These are phyloP conservation scores for Fusarium phyllophilum DNA, from an alignment of 2,329 filamentous ascomycete genomes.

Conservation along the genomic window DNA sequence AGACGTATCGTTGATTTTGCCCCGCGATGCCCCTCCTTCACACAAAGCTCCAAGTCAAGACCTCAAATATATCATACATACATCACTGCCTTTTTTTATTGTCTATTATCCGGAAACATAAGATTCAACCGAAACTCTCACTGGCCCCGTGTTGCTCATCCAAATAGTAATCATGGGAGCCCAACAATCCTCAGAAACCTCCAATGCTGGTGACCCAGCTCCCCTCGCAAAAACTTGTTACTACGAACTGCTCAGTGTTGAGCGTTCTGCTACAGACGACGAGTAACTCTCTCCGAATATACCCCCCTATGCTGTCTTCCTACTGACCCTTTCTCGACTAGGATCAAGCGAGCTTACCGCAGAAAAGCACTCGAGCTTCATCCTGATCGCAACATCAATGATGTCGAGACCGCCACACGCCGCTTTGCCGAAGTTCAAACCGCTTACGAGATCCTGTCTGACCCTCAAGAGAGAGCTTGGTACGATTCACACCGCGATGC, in stretches of 20 bases:
- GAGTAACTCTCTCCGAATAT: slow-evolving; percentile 65
- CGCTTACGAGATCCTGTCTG: slow-evolving; percentile 95
- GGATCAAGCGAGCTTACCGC: slow-evolving; percentile 93
- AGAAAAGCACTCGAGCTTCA: slow-evolving; percentile 92
- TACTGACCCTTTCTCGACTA: slow-evolving; percentile 47
- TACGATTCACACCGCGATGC: slow-evolving; percentile 94
- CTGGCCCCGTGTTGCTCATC: background rate
- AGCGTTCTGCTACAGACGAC: slow-evolving; percentile 78
- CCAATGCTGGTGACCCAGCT: slow-evolving; percentile 48
- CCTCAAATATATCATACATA: background rate
- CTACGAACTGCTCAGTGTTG: slow-evolving; percentile 84
- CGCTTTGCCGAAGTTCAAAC: slow-evolving; percentile 92
- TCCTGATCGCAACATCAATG: slow-evolving; percentile 90
- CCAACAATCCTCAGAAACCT: slow-evolving; percentile 62
- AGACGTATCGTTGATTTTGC: slow-evolving; percentile 4
- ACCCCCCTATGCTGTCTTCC: background rate
- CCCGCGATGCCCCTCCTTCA: slow-evolving; percentile 36
- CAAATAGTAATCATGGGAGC: slow-evolving; percentile 58
- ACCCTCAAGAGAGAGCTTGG: slow-evolving; percentile 95
- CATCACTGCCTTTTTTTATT: background rate
- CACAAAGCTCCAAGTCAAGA: background rate
- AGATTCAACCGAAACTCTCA: background rate
- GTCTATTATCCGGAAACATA: background rate
- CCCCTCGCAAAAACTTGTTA: slow-evolving; percentile 75
- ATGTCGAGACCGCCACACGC: slow-evolving; percentile 83